Evolutionary conservation across 129 eudicot species (phyloP).

Genomic region (Oenanthe sinensis): DNA sequence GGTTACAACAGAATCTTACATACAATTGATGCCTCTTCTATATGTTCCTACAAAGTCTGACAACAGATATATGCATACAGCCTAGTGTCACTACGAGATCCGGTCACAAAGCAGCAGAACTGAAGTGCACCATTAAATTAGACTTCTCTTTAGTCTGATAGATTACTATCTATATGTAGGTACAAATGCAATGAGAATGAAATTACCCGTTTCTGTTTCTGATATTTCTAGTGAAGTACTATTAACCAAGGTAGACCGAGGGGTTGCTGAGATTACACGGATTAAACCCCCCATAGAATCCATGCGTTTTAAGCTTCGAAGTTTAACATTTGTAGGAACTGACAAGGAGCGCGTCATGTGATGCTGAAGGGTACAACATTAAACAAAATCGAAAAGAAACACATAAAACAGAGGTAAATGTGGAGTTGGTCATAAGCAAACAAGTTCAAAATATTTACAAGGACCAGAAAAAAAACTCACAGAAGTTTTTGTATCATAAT

Average conservation of each 20-base stretch:
- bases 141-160: neutral
- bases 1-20: neutral
- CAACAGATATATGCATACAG: neutral
- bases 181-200: neutral
- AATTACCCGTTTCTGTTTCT: constrained; percentile 37
- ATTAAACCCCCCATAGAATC: constrained; percentile 44
- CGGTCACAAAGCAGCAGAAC: neutral
- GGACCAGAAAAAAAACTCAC: constrained; percentile 27
- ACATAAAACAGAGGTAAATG: neutral
- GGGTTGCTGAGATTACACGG: constrained; percentile 40
- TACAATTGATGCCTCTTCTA: neutral
- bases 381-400: neutral
- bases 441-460: neutral
- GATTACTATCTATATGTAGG: neutral
- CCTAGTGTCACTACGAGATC: neutral
- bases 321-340: constrained; percentile 53
- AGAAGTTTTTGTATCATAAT: constrained; percentile 17
- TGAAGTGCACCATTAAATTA: neutral
- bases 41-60: neutral
- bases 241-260: constrained; percentile 24
- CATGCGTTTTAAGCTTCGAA: constrained; percentile 40
- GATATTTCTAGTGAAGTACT: constrained; percentile 26
- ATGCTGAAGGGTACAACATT: constrained; percentile 19
- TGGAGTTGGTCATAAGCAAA: neutral
- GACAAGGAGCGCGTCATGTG: constrained; percentile 47